Base-by-base conservation (phyloP, 495 filamentous ascomycete genomes). In the Elaphomyces granulatus region DNA sequence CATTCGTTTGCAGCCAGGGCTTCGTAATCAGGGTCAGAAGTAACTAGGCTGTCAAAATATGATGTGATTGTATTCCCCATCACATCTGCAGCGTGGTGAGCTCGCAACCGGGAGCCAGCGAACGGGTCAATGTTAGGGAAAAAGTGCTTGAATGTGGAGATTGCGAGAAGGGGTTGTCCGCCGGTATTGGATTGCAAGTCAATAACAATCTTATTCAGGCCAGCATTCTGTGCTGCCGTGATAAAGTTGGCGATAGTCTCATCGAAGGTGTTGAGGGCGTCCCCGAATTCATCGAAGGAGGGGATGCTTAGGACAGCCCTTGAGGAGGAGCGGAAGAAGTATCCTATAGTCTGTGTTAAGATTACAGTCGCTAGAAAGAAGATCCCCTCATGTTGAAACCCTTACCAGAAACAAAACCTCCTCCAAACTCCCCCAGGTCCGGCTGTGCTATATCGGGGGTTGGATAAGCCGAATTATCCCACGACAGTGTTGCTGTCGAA, bases 111-210 rank as follows among this genome's bases (percentile, higher is more conserved):
- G 43, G 52, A 56, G 3, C 63, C 70, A 7, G 46, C 54, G 42
- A 59, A 71, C 14, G 66, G 58, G 17, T 55, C 48, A 12, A 60
- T 54, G 8, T 50, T 51, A 8, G 70, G 68, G 49, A 75, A 75
- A 50, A 75, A 70, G 32, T 61, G 64, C 47, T 60, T 65, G 52
- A 74, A 74, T 4, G 59, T 52, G 42, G 71, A 67, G 17, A 55
- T 51, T 26, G 64, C 66, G 17, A 67, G 52, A 2, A 59, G 42
- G 3, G 53, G 45, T 17, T 49, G 40, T 2, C 69, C 70, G 9
- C 69, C 69, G 15, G 20, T 34, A 42, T 75, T 75, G 33, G 60
- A 51, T 33, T 69, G 64, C 0, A 75, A 47, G 49, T 75, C 70
- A 28, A 75, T 65, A 30, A 75, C 56, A 9, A 73, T 43, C 37